Evolutionary conservation across 805 yeast genomes (phyloP), one percentile per base, ranked within the genome.

Genomic region (Vanderwaltozyma polyspora): DNA sequence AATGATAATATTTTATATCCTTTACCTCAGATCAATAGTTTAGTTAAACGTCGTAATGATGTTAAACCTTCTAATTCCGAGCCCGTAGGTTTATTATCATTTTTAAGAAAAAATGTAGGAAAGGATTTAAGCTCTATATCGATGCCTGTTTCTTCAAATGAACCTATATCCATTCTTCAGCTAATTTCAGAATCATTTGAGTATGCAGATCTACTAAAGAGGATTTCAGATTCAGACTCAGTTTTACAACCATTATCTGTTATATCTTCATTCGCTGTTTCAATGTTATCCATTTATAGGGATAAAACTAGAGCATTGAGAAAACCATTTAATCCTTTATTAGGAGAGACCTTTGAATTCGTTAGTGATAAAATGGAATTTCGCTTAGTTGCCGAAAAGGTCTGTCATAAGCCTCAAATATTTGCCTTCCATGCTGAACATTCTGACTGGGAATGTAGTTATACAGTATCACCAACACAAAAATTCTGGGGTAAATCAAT

Each of bases 401-500:
- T 91, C 14, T 59, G 74, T 21, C 98, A 91, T 49, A 72, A 83
- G 37, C 98, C 98, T 2, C 60, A 52, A 26, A 73, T 87, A 2
- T 75, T 86, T 62, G 95, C 96, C 1, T 64, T 79, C 16, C 77
- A 74, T 53, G 82, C 75, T 5, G 95, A 89, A 38, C 67, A 82
- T 17, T 55, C 61, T 6, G 59, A 68, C 17, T 91, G 97, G 97
- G 74, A 71, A 32, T 52, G 75, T 27, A 64, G 67, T 25, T 77
- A 74, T 43, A 65, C 74, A n/a, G 69, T 81, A 3, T 62, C 74
- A 18, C 94, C 95, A 0, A 70, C 71, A 16, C 95, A 87, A 48
- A 85, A 86, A 55, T 83, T 84, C 49, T 89, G 96, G 94, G 96
- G 97, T 32, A 91, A 89, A 60, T 77, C 87, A 19, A 76, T 83